Conservation (phyloP, 768 basidiomycete species). For the Calocera cornea region DNA sequence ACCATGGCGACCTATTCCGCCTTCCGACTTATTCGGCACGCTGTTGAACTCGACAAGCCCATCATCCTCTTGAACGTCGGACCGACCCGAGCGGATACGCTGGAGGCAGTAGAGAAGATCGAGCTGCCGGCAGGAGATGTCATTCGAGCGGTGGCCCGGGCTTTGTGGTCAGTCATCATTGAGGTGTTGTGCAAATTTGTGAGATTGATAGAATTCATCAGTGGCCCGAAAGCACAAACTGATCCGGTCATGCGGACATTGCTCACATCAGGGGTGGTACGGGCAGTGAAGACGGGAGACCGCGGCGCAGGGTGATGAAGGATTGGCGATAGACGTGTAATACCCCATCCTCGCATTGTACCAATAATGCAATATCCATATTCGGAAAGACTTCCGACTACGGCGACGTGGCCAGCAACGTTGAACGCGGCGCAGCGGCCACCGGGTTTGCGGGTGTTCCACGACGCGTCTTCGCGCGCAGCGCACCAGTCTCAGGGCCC, state of each 20-base stretch:
- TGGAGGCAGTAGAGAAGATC: slow-evolving; percentile 56
- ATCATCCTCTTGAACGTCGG: slow-evolving; percentile 77
- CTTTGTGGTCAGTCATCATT: slow-evolving; percentile 41
- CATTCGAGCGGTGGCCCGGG: slow-evolving; percentile 47
- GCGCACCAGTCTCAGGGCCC: too few species aligned
- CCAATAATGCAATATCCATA: neutral
- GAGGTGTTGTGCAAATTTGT: neutral
- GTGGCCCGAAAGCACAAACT: neutral
- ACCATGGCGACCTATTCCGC: slow-evolving; percentile 90
- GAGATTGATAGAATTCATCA: neutral
- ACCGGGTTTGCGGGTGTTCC: neutral
- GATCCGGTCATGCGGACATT: neutral
- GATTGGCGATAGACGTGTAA: neutral
- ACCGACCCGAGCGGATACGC: slow-evolving; percentile 66
- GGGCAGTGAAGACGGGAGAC: neutral
- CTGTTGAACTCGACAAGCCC: slow-evolving; percentile 58
- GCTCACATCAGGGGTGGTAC: neutral
- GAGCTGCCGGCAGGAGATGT: slow-evolving; percentile 63
- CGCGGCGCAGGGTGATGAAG: neutral
- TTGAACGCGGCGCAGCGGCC: neutral
- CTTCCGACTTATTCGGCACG: slow-evolving; percentile 69
- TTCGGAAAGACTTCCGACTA: neutral
- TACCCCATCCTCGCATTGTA: neutral
- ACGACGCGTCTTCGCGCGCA: neutral
- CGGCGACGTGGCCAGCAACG: neutral